These are phyloP conservation scores for Rhizopogon roseolus DNA, from an alignment of 768 basidiomycete genomes.

Conservation along the genomic window DNA sequence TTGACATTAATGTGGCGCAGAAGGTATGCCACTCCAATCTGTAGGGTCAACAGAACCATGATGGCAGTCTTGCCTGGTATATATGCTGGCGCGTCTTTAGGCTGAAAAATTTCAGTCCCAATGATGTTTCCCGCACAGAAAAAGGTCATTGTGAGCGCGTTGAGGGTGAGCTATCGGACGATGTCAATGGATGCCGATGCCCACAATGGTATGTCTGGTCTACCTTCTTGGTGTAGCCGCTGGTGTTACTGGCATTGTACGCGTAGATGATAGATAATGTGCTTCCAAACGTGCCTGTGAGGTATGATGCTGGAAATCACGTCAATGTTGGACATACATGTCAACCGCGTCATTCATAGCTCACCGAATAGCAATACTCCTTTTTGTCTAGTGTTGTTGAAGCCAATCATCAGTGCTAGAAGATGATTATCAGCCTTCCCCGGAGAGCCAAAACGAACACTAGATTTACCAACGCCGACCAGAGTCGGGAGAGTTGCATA, in stretches of 20 bases:
- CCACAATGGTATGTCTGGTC: neutral
- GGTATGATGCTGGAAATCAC: constrained; percentile 9
- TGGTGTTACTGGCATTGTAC: constrained; percentile 23
- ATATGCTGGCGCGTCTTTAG: constrained; percentile 20
- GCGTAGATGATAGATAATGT: constrained; percentile 20
- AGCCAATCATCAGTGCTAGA: constrained; percentile 18
- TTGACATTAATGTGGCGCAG: constrained; percentile 16
- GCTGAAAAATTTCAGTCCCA: constrained; percentile 21
- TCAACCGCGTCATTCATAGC: neutral
- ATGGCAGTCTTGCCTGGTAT: constrained; percentile 31
- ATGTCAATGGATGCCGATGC: neutral
- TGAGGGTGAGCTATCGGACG: constrained; percentile 12
- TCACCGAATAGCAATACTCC: constrained; percentile 16
- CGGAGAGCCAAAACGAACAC: neutral
- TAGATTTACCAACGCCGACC: constrained; percentile 9
- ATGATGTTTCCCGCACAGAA: constrained; percentile 18
- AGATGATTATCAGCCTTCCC: neutral
- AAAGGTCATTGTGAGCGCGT: constrained; percentile 12
- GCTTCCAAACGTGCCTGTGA: constrained; percentile 20
- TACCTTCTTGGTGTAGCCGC: constrained; percentile 24
- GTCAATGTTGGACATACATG: neutral
- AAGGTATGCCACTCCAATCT: constrained; percentile 17
- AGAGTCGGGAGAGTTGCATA: constrained; percentile 15
- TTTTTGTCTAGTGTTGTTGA: constrained; percentile 15
- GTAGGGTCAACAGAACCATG: constrained; percentile 20